Conservation (phyloP, 2,329 filamentous ascomycete genomes). For the Diaporthe vexans region DNA sequence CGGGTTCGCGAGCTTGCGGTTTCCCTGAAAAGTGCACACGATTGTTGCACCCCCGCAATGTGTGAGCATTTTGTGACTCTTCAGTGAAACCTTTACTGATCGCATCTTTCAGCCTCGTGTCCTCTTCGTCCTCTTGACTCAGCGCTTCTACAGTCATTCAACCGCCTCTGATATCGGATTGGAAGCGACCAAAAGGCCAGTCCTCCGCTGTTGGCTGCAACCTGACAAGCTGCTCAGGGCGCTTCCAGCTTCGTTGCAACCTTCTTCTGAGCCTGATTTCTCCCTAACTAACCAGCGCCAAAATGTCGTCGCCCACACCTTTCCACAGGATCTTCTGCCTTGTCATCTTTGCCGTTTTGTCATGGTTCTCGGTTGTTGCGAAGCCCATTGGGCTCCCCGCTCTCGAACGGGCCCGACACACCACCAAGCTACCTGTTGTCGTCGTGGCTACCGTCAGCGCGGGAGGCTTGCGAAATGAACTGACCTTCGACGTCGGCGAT, state of each 20-base stretch:
- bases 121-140: background rate
- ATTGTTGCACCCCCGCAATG: background rate
- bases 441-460: background rate
- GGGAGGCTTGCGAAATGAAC: background rate
- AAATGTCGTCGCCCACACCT: background rate
- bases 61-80: background rate
- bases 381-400: conserved; percentile 5
- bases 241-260: background rate
- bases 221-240: background rate
- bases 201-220: background rate
- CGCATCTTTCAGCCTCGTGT: background rate
- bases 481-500: background rate
- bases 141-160: background rate
- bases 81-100: background rate
- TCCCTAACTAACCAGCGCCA: background rate
- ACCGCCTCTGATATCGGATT: no score
- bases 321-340: background rate
- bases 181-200: background rate
- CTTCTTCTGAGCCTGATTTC: background rate
- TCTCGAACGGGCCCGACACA: background rate
- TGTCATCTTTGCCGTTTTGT: background rate
- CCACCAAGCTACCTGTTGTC: background rate
- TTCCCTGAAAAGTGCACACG: background rate
- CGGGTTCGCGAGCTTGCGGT: background rate
- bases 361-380: background rate